A percentile compares a stretch with the other conserved stretches of the same genome.
Conservation (phyloP, 2,329 filamentous ascomycete species). For the Amesomyces nigricolor region DNA sequence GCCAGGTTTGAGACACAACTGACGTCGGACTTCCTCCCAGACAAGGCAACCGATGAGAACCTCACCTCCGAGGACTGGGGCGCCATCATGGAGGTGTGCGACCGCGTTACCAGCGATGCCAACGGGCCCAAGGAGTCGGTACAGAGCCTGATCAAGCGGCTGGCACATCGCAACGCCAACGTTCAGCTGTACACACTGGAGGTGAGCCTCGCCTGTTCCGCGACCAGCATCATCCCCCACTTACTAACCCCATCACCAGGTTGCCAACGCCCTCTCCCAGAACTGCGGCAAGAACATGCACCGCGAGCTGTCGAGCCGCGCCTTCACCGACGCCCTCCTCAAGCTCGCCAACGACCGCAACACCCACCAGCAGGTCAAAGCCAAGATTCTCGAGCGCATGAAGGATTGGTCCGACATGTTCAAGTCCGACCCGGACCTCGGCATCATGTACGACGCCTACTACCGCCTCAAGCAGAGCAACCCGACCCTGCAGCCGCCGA, state of each 20-base stretch:
- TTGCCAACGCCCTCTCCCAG: constrained; percentile 85
- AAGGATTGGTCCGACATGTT: constrained; percentile 97
- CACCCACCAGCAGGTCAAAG: constrained; percentile 92
- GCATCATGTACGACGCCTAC: constrained; percentile 96
- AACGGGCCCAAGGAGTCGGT: constrained; percentile 75
- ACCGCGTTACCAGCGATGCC: constrained; percentile 49
- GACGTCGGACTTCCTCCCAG: constrained; percentile 32
- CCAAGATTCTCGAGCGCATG: constrained; percentile 96
- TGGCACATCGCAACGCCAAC: constrained; percentile 91
- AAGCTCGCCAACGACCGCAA: constrained; percentile 90
- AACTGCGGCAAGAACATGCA: constrained; percentile 86
- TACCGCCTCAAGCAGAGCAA: constrained; percentile 77
- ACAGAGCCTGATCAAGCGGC: constrained; percentile 82
- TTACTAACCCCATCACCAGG: constrained; percentile 39
- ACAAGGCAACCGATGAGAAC: constrained; percentile 92
- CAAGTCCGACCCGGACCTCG: constrained; percentile 77
- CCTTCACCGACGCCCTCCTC: constrained; percentile 89
- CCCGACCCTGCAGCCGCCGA: constrained; percentile 83
- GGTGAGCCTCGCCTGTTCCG: constrained; percentile 40
- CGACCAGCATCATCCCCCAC: neutral
- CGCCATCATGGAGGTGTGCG: constrained; percentile 59
- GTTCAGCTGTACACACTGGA: constrained; percentile 93
- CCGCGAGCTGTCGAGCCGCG: constrained; percentile 81
- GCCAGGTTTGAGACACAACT: constrained; percentile 10
- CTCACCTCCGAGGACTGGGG: constrained; percentile 75